Conservation (phyloP, 2,329 filamentous ascomycete genomes). For the Pseudovirgaria hyperparasitica region DNA sequence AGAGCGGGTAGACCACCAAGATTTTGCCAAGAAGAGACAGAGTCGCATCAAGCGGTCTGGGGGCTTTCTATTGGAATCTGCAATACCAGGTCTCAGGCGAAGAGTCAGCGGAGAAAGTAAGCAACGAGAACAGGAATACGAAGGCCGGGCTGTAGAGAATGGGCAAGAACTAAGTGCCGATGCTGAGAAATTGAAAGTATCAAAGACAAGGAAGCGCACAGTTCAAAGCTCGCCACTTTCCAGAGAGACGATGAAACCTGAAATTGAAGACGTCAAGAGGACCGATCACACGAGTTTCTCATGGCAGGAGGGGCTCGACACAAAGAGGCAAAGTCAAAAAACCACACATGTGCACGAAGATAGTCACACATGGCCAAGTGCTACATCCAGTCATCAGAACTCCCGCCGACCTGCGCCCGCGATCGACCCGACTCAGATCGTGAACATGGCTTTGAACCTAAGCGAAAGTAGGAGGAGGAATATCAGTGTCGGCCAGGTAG, state of each 20-base stretch:
- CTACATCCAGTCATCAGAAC: no score
- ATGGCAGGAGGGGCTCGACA: constrained; percentile 4
- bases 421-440: constrained; percentile 75
- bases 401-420: constrained; percentile 36
- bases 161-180: constrained; percentile 17
- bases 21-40: constrained; percentile 19
- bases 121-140: constrained; percentile 27
- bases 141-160: constrained; percentile 16
- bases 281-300: not conserved
- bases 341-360: constrained; percentile 5
- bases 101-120: constrained; percentile 13
- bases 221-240: constrained; percentile 12
- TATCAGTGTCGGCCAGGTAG: constrained; percentile 43
- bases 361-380: constrained; percentile 5
- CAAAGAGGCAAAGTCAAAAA: constrained; percentile 4
- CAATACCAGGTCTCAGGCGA: constrained; percentile 17
- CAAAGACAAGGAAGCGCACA: constrained; percentile 8
- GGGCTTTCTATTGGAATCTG: constrained; percentile 33
- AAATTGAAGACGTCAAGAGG: constrained; percentile 2
- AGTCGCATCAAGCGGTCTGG: constrained; percentile 21
- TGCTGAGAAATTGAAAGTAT: constrained; percentile 20
- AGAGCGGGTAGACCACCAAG: constrained; percentile 16
- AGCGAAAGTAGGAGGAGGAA: constrained; percentile 65
- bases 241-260: constrained; percentile 9
- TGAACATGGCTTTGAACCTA: constrained; percentile 80